phyloP scores from a whole-genome alignment of 257 asterid species.

The Gentiana straminea region DNA sequence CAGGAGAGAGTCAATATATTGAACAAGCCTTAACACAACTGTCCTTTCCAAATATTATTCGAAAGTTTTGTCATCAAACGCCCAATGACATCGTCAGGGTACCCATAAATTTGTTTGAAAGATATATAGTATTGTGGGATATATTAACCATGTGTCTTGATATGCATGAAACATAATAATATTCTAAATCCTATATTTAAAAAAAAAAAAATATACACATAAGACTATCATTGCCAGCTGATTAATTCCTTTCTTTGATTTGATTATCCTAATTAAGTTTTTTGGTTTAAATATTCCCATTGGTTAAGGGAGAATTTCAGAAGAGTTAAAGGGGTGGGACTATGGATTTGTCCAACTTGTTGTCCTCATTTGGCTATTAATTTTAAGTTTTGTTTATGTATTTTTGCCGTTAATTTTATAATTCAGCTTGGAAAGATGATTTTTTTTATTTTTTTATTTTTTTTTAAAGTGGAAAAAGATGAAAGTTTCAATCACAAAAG shows the following conservation, averaged over 20 bases:
- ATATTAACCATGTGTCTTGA: no score
- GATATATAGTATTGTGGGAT: no score
- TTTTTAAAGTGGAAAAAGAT: no score
- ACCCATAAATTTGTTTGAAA: no score
- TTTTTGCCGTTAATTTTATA: no score
- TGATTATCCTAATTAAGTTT: neutral
- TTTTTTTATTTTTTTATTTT: no score
- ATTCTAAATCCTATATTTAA: neutral
- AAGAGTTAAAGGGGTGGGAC: neutral
- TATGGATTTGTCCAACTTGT: conserved; percentile 6
- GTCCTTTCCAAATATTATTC: no score
- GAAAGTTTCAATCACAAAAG: conserved; percentile 5
- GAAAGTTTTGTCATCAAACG: no score
- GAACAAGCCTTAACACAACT: no score
- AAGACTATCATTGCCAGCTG: neutral
- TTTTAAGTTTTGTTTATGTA: neutral
- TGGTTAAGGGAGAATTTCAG: neutral
- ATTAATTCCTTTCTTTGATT: neutral
- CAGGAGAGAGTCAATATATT: no score
- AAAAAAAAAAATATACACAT: neutral
- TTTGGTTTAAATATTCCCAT: neutral
- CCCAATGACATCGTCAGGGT: no score
- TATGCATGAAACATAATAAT: neutral
- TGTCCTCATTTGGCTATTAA: conserved; percentile 7
- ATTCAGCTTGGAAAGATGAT: no score